Evolutionary conservation across 1,284 basidiomycete genomes (phyloP), one percentile per base, ranked within the genome.

Genomic region (Phellinidium pouzarii): DNA sequence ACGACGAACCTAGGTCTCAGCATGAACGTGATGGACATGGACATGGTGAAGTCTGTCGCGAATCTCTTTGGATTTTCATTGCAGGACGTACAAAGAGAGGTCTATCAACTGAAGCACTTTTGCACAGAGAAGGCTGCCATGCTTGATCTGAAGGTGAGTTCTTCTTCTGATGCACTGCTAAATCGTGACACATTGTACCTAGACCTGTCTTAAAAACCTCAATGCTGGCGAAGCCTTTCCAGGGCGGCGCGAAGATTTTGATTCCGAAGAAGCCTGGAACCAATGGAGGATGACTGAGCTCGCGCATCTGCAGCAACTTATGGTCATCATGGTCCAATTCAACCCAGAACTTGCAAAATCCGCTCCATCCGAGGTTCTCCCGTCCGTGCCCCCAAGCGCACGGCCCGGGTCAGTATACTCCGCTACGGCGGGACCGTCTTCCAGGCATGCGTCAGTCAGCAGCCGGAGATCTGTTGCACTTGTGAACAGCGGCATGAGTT

Each of bases 131-230:
- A 90, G 76, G 87, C 81, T 58, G 53, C 72, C 53, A 25, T 38
- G 20, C 41, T 45, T 4, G 44, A 23, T 45, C 53, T 46, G n/a
- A 42, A 38, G 29, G 54, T 45, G 31, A 12, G 43, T 9, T 25
- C 25, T 3, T 12, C 23, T 20, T 6, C 56, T 60, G n/a, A 58
- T 62, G 40, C 62, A 91, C 80, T 88, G 90, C 23, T 91, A 90
- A 0, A 69, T 94, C n/a, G n/a, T 34, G 6, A 56, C 78, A 78
- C 47, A 92, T 94, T 65, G 72, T 94, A 45, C 70, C n/a, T 47
- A 94, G 86, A 90, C 87, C 27, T 94, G 91, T 64, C 74, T 97
- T 51, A 94, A 93, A 70, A 91, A 94, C 58, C 88, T 98, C 65
- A 90, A 87, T 55, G 85, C 89, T 5, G 87, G 91, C 38, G 75